phyloP scores from a whole-genome alignment of 441 rosid genomes.

The Lagerstroemia fauriei region DNA sequence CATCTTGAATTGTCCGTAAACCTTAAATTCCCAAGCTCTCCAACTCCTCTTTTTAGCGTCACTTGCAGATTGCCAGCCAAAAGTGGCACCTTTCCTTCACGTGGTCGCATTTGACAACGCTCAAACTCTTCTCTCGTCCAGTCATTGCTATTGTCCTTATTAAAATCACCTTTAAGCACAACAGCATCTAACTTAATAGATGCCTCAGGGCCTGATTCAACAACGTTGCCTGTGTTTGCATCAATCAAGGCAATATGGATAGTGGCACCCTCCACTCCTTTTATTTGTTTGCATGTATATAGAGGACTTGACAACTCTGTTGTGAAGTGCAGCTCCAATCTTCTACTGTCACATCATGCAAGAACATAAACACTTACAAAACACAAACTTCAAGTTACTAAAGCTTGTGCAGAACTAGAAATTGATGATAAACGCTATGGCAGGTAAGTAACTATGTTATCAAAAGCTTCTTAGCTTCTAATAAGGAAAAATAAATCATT shows the following conservation, averaged over 20 bases:
- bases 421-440: neutral
- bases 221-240: constrained; percentile 60
- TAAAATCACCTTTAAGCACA: constrained; percentile 95
- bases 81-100: constrained; percentile 90
- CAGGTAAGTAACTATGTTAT: neutral
- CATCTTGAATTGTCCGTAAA: constrained; percentile 99
- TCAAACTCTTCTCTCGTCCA: constrained; percentile 93
- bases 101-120: constrained; percentile 81
- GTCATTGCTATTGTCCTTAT: constrained; percentile 75
- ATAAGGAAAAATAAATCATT: neutral
- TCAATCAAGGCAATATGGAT: constrained; percentile 74
- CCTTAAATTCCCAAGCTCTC: constrained; percentile 79
- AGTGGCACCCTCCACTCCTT: constrained; percentile 94
- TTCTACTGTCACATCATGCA: constrained; percentile 72
- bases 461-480: neutral
- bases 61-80: constrained; percentile 83
- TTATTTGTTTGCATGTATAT: constrained; percentile 91
- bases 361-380: too few relatives aligned
- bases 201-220: constrained; percentile 78
- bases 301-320: constrained; percentile 86
- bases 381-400: too few relatives aligned
- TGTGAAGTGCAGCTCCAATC: constrained; percentile 68
- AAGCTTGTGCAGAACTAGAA: too few relatives aligned
- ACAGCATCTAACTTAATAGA: constrained; percentile 70
- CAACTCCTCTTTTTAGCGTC: constrained; percentile 90